These are phyloP conservation scores for Aegilops speltoides DNA, from an alignment of 176 grass and related monocot genomes.

Conservation along the genomic window DNA sequence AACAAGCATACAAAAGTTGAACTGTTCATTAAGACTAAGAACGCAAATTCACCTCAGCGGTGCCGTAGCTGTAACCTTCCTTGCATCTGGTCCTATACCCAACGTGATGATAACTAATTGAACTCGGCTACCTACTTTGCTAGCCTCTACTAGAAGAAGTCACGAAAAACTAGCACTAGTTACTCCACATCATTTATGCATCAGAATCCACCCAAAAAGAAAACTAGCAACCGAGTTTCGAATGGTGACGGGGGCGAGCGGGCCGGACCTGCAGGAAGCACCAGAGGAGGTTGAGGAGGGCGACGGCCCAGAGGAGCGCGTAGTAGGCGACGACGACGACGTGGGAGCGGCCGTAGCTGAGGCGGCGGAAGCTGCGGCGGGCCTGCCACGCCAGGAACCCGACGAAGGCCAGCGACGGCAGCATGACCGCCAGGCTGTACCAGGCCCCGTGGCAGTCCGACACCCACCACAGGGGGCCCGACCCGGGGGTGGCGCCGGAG, in stretches of 20 bases:
- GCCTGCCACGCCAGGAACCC: slow-evolving; percentile 86
- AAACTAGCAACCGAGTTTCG: neutral
- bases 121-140: neutral
- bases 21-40: neutral
- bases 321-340: slow-evolving; percentile 87
- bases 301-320: slow-evolving; percentile 76
- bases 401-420: slow-evolving; percentile 70
- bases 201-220: neutral
- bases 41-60: neutral
- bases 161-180: neutral
- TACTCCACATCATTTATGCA: neutral
- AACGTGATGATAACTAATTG: neutral
- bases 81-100: neutral
- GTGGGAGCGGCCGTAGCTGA: slow-evolving; percentile 85
- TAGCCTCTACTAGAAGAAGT: neutral
- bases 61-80: neutral
- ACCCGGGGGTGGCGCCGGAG: slow-evolving; percentile 3
- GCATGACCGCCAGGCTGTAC: slow-evolving; percentile 81
- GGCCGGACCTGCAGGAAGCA: slow-evolving; percentile 77
- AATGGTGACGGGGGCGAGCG: neutral
- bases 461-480: slow-evolving; percentile 42
- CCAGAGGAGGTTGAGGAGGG: slow-evolving; percentile 89
- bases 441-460: slow-evolving; percentile 66
- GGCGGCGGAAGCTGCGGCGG: slow-evolving; percentile 65
- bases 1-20: neutral